These are phyloP conservation scores for Camelina laxa DNA, from an alignment of 345 rosid species.

Conservation along the genomic window DNA sequence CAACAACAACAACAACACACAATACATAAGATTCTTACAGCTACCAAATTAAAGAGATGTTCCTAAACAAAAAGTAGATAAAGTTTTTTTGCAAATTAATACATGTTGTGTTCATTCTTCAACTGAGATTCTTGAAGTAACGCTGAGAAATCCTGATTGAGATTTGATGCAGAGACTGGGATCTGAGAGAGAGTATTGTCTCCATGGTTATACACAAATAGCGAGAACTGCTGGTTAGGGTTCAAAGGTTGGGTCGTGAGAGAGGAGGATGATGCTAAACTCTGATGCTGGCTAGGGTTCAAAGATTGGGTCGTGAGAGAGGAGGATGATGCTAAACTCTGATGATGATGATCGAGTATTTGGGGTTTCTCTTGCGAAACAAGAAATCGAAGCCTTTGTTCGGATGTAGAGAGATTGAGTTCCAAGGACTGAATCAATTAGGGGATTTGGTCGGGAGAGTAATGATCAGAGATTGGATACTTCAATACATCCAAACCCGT, in stretches of 20 bases:
- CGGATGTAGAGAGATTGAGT: neutral
- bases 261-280: neutral
- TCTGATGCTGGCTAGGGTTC: constrained; percentile 27
- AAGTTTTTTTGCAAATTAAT: too few species aligned
- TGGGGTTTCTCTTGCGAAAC: neutral
- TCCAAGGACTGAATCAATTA: constrained; percentile 12
- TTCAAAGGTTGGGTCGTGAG: neutral
- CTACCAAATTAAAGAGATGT: too few species aligned
- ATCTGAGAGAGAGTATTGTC: neutral
- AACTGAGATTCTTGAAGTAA: neutral
- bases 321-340: neutral
- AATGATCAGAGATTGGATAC: too few species aligned
- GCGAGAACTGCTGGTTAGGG: constrained; percentile 28
- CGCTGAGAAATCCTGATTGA: neutral
- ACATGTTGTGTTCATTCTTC: too few species aligned
- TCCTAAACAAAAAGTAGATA: too few species aligned
- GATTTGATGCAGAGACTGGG: constrained; percentile 7
- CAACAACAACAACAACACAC: too few species aligned
- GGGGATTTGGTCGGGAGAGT: too few species aligned
- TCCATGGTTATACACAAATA: constrained; percentile 11
- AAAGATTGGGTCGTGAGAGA: neutral
- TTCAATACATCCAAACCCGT: too few species aligned
- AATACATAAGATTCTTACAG: too few species aligned
- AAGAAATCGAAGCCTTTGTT: constrained; percentile 8
- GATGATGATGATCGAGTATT: neutral